Base-by-base conservation (phyloP, 225 moss, liverwort and hornwort genomes). In the Lunularia cruciata region DNA sequence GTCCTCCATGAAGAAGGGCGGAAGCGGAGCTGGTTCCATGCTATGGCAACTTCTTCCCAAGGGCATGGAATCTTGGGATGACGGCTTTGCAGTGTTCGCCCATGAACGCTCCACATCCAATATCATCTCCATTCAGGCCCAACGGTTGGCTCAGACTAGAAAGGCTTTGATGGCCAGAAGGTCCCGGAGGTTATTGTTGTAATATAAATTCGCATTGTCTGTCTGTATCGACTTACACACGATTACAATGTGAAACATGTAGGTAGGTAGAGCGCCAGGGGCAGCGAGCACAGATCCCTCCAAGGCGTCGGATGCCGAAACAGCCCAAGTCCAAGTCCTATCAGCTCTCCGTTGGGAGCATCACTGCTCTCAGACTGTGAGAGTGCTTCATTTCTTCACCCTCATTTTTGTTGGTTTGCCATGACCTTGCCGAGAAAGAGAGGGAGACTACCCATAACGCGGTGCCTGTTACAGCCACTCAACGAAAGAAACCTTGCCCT, bases 11-110 rank as follows among this genome's bases (percentile, higher is more conserved):
- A 48, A 47, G 58, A 47, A 33, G 5, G 67, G 23, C 7, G 81
- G 83, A 2, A 81, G 73, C 0, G 81, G 78, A 13, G 75, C 60
- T 0, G 89, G 89, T 0, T 79, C 89, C 0, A 42, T 89, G 43
- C 75, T 80, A 0, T 89, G 89, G 87, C 87, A 89, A 36, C 67
- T 89, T 39, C 83, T 89, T 7, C 84, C 83, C 61, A 72, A 71
- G 27, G 73, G 78, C 11, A 87, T 89, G 89, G 78, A 78, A 3
- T 51, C 68, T 23, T 88, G 88, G 88, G 58, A 87, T 27, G 89
- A 89, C 4, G 89, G 89, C 6, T 89, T 84, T 13, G 86, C 80
- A 34, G 57, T 89, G 47, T 86, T 76, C 70, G 80, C 87, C 0
- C 40, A 27, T 0, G 84, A 71, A 6, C 53, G 38, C 0, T 60